Evolutionary conservation across 164 flowering plant genomes (phyloP), one percentile per base, ranked within the genome.

Genomic region (Brasenia schreberi): DNA sequence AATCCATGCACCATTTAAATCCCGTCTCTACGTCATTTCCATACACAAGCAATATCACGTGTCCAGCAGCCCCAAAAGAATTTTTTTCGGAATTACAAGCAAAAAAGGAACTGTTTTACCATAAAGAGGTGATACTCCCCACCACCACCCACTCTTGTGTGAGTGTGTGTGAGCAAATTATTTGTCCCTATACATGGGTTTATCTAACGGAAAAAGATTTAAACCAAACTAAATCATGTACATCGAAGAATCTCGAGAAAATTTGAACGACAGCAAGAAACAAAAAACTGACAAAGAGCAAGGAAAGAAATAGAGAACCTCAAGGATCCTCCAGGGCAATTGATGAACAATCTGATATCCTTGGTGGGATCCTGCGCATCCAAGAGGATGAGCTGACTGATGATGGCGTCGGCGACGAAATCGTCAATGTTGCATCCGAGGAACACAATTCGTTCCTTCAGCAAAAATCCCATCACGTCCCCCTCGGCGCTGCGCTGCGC

Each of bases 251-350:
- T 61, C 12, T 61, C 23, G 10, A n/a, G 18, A 61, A 33, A 11
- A 18, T 10, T 61, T 61, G 18, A 18, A 61, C 18, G 63, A 61
- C 3, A 61, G 18, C 33, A 11, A 61, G 18, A 18, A 11, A 7
- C 33, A 61, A n/a, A n/a, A n/a, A 61, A 61, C 10, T 4, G 18
- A 18, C 11, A 61, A 61, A n/a, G 63, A 61, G 4, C 12, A 23
- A 11, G n/a, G 18, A n/a, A 9, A 18, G 19, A 12, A 18, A 61
- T 10, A 60, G n/a, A 11, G 63, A 61, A 61, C 97, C 96, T 92
- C 33, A 89, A 77, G 10, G 95, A 84, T 12, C 98, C 98, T 45
- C 98, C 98, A 52, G 92, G 80, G 6, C 88, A 90, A 66, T 90
- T 90, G 63, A 93, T 80, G 70, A 93, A 89, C 62, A 93, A 85